Evolutionary conservation across 768 basidiomycete species (phyloP).

Genomic region (Leccinellum rugosiceps): DNA sequence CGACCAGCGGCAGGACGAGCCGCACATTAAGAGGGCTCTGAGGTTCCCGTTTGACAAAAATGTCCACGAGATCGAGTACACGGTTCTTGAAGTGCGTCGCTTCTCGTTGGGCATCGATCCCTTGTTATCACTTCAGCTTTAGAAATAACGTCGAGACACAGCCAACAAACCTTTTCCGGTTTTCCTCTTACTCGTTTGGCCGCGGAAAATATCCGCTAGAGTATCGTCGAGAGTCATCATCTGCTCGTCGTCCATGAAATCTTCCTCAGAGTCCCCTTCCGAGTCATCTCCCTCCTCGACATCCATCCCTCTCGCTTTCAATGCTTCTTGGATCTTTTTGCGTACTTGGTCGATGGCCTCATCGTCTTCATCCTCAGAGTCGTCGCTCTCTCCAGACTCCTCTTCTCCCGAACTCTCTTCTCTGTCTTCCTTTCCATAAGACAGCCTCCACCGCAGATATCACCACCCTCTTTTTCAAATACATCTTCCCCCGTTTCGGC

Average conservation of each 20-base stretch:
- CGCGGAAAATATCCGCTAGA: slow-evolving; percentile 81
- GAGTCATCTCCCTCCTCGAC: slow-evolving; percentile 47
- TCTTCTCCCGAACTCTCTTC: slow-evolving; percentile 33
- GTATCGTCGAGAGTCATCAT: slow-evolving; percentile 97
- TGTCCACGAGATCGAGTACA: slow-evolving; percentile 91
- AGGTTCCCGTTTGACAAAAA: slow-evolving; percentile 73
- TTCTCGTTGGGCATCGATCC: slow-evolving; percentile 72
- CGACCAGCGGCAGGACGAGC: slow-evolving; percentile 73
- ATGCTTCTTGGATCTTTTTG: slow-evolving; percentile 60
- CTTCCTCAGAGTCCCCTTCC: slow-evolving; percentile 54
- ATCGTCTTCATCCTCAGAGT: slow-evolving; percentile 51
- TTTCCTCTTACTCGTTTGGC: slow-evolving; percentile 58
- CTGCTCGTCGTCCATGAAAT: slow-evolving; percentile 92
- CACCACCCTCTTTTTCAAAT: no score
- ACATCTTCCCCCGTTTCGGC: no score
- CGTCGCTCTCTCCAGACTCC: slow-evolving; percentile 33
- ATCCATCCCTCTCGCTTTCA: slow-evolving; percentile 56
- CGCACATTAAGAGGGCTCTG: slow-evolving; percentile 66
- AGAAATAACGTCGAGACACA: not conserved
- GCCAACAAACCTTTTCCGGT: slow-evolving; percentile 56
- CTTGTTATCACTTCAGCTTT: slow-evolving; percentile 30
- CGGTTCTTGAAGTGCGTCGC: slow-evolving; percentile 96
- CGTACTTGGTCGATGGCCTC: slow-evolving; percentile 50
- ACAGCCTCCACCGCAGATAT: no score
- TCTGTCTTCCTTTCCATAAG: slow-evolving; percentile 32